Evolutionary conservation across 176 grass and related monocot species (phyloP).

Genomic region (Oryza nivara): DNA sequence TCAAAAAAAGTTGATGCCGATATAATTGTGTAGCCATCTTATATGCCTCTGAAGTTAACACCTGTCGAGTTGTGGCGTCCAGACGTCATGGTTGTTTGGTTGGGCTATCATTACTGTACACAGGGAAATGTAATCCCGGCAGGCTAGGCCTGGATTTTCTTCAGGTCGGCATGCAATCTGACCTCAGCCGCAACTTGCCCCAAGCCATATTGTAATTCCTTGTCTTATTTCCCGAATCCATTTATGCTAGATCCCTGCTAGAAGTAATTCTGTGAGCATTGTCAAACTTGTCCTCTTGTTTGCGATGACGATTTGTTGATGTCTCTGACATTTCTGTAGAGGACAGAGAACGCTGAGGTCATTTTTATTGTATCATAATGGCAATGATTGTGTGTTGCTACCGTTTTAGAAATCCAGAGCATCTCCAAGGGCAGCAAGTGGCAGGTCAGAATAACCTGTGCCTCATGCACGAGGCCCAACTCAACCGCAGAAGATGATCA

Average conservation of each 20-base stretch:
- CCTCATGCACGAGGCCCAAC: neutral
- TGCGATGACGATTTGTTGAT: neutral
- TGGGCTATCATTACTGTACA: neutral
- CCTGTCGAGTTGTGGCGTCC: slow-evolving; percentile 8
- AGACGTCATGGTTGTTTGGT: neutral
- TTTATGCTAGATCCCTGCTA: neutral
- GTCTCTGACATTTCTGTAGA: neutral
- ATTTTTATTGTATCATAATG: slow-evolving; percentile 1
- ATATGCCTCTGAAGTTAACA: neutral
- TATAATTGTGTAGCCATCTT: neutral
- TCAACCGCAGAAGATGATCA: neutral
- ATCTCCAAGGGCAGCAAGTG: slow-evolving; percentile 30
- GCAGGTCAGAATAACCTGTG: neutral
- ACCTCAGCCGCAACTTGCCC: slow-evolving; percentile 31
- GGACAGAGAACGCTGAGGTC: neutral
- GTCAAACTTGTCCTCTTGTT: slow-evolving; percentile 13
- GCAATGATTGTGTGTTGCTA: slow-evolving; percentile 22
- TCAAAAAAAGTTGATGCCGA: neutral
- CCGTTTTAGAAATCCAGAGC: slow-evolving; percentile 7
- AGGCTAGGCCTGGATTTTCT: slow-evolving; percentile 20
- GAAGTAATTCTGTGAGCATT: neutral
- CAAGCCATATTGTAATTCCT: neutral
- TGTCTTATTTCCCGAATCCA: neutral
- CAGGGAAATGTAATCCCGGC: neutral
- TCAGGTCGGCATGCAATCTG: slow-evolving; percentile 23